These are phyloP conservation scores for Alternaria infectoria DNA, from an alignment of 2,329 filamentous ascomycete species.

Conservation along the genomic window DNA sequence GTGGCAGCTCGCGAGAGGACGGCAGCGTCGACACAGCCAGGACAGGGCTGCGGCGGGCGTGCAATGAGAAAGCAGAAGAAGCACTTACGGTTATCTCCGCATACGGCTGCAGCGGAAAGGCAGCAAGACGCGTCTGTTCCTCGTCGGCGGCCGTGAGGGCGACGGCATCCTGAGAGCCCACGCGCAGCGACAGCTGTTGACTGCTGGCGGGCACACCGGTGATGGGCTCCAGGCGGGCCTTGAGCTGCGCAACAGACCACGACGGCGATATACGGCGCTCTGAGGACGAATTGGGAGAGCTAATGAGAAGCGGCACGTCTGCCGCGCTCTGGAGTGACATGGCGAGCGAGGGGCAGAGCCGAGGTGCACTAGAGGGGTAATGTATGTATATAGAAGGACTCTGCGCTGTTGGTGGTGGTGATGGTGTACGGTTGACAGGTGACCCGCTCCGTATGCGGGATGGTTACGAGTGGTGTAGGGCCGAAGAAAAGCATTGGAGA, in stretches of 20 bases:
- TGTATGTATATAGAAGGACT: constrained; percentile 2
- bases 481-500: constrained; percentile 6
- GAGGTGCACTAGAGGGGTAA: constrained; percentile 12
- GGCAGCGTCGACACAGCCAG: constrained; percentile 8
- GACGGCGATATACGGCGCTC: constrained; percentile 92
- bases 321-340: constrained; percentile 59
- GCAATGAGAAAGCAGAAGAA: constrained; percentile 20
- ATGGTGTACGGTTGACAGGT: constrained; percentile 16
- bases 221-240: constrained; percentile 86
- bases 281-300: constrained; percentile 77
- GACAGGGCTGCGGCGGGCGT: constrained; percentile 23
- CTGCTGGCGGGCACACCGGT: constrained; percentile 85
- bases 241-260: constrained; percentile 86
- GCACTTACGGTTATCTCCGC: constrained; percentile 79
- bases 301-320: constrained; percentile 77
- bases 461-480: constrained; percentile 16
- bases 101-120: constrained; percentile 73
- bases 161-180: constrained; percentile 66
- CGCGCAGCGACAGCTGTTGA: constrained; percentile 77
- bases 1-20: constrained; percentile 42
- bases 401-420: constrained; percentile 9
- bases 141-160: constrained; percentile 75
- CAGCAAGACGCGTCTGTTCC: constrained; percentile 68
- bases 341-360: constrained; percentile 1
- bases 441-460: constrained; percentile 21